Percentiles rank a stretch among this genome's conserved stretches.
Conservation (phyloP, 495 filamentous ascomycete genomes). For the Neurospora sp. region DNA sequence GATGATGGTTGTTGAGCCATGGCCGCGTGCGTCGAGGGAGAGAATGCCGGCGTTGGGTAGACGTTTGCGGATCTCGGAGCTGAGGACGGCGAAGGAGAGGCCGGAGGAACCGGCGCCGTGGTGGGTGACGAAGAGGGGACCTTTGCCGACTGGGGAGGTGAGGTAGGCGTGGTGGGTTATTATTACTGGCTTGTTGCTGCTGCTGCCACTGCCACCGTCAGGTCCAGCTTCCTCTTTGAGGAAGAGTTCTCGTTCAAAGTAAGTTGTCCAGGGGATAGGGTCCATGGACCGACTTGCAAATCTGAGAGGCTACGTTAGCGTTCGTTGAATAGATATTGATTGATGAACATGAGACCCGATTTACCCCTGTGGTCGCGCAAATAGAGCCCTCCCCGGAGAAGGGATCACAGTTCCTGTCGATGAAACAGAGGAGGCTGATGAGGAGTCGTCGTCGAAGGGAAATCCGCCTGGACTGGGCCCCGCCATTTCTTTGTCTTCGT, state of each 20-base stretch:
- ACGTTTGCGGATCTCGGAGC: slow-evolving; percentile 62
- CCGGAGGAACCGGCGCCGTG: slow-evolving; percentile 44
- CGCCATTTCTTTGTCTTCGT: slow-evolving; percentile 36
- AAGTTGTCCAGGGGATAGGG: slow-evolving; percentile 74
- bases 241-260: slow-evolving; percentile 79
- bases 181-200: slow-evolving; percentile 10
- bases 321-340: slow-evolving; percentile 1
- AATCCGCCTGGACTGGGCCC: slow-evolving; percentile 21
- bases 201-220: background rate
- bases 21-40: slow-evolving; percentile 74
- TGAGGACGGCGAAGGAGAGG: slow-evolving; percentile 52
- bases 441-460: slow-evolving; percentile 57
- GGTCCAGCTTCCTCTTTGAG: slow-evolving; percentile 23
- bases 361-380: slow-evolving; percentile 58
- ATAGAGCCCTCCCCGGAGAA: slow-evolving; percentile 60
- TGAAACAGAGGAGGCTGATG: slow-evolving; percentile 65
- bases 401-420: slow-evolving; percentile 86
- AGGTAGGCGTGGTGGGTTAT: slow-evolving; percentile 81
- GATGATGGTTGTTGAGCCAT: slow-evolving; percentile 54
- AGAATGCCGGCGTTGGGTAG: slow-evolving; percentile 77
- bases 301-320: slow-evolving; percentile 18
- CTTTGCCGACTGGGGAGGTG: slow-evolving; percentile 44
- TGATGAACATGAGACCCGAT: slow-evolving; percentile 12
- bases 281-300: slow-evolving; percentile 33
- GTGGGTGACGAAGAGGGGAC: slow-evolving; percentile 50